Evolutionary conservation across 129 eudicot species (phyloP).

Genomic region (Cynara cardunculus): DNA sequence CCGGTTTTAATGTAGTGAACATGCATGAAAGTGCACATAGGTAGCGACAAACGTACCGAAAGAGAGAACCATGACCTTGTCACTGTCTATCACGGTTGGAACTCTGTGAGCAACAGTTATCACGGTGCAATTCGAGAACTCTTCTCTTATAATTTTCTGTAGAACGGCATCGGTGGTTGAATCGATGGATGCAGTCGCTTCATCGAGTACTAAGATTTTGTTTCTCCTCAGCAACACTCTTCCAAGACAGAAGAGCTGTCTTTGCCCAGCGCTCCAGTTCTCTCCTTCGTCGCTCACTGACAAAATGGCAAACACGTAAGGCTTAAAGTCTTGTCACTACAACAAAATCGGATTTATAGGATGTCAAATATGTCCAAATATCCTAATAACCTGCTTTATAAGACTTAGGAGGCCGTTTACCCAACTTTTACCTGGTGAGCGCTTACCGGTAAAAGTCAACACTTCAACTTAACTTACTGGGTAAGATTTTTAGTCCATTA

Average conservation of each 20-base stretch:
- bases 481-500: too few species aligned
- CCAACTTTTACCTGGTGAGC: too few species aligned
- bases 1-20: neutral
- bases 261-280: conserved; percentile 84
- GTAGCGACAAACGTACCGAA: too few species aligned
- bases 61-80: conserved; percentile 74
- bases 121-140: conserved; percentile 60
- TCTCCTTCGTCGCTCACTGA: conserved; percentile 54
- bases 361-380: too few species aligned
- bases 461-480: too few species aligned
- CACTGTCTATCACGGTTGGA: conserved; percentile 79
- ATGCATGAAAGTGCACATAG: too few species aligned
- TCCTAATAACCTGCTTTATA: too few species aligned
- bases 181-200: conserved; percentile 95
- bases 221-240: conserved; percentile 60
- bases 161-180: conserved; percentile 60
- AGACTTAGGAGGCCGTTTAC: too few species aligned
- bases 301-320: neutral
- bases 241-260: conserved; percentile 80
- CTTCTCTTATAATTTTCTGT: conserved; percentile 63
- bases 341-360: too few species aligned
- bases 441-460: too few species aligned
- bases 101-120: conserved; percentile 79
- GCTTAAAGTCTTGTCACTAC: neutral
- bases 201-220: conserved; percentile 69